Evolutionary conservation across 2,329 filamentous ascomycete species (phyloP).

Genomic region (Trichoderma hamatum): DNA sequence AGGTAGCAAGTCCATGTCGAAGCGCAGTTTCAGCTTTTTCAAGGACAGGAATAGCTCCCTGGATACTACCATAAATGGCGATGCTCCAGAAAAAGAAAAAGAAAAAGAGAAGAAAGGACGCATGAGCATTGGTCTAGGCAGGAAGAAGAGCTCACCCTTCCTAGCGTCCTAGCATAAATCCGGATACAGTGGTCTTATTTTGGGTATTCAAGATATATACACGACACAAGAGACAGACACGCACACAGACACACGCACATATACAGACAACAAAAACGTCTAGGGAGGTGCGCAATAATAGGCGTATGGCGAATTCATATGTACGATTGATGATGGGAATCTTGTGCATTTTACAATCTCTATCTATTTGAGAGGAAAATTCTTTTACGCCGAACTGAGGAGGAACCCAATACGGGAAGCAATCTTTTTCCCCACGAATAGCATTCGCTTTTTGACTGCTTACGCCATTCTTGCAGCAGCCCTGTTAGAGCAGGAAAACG

Average conservation of each 20-base stretch:
- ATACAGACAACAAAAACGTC: neutral
- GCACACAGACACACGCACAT: neutral
- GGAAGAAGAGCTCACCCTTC: constrained; percentile 68
- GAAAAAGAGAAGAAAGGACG: constrained; percentile 62
- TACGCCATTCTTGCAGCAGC: neutral
- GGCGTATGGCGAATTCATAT: constrained; percentile 26
- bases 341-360: constrained; percentile 17
- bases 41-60: constrained; percentile 47
- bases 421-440: neutral
- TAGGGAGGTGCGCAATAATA: constrained; percentile 2
- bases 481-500: neutral
- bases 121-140: constrained; percentile 67
- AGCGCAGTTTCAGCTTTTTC: constrained; percentile 72
- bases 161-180: constrained; percentile 40
- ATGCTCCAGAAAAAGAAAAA: constrained; percentile 49
- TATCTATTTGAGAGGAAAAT: neutral
- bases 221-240: neutral
- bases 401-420: neutral
- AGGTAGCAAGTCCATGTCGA: constrained; percentile 76
- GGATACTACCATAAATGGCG: constrained; percentile 40
- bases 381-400: neutral
- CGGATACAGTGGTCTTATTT: neutral
- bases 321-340: constrained; percentile 30
- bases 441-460: neutral
- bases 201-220: constrained; percentile 16